Percentiles rank a stretch among this genome's conserved stretches.
Evolutionary conservation across 2,329 filamentous ascomycete species (phyloP).

Genomic region (Emergomyces orientalis): DNA sequence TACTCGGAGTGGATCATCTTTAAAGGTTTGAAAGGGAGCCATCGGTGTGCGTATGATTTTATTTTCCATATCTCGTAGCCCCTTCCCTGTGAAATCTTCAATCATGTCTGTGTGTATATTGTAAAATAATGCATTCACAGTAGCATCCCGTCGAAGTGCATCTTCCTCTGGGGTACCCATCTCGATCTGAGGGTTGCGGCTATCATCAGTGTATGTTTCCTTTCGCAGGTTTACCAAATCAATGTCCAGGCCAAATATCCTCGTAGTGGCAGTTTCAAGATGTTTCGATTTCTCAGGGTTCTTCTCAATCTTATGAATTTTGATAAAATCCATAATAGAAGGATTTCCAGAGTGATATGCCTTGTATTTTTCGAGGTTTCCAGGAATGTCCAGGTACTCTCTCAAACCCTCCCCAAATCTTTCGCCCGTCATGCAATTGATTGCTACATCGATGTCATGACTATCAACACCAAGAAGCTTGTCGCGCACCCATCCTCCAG

Average conservation of each 20-base stretch:
- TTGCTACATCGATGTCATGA: constrained; percentile 42
- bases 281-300: constrained; percentile 97
- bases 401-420: constrained; percentile 39
- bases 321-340: constrained; percentile 50
- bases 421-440: constrained; percentile 42
- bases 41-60: constrained; percentile 75
- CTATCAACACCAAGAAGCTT: constrained; percentile 40
- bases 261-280: constrained; percentile 81
- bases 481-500: constrained; percentile 44
- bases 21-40: constrained; percentile 84
- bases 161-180: constrained; percentile 90
- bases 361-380: constrained; percentile 36
- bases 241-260: constrained; percentile 75
- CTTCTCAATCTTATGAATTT: constrained; percentile 76
- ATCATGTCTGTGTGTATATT: constrained; percentile 71
- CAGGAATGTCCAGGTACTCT: constrained; percentile 33
- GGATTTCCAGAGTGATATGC: constrained; percentile 38
- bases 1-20: constrained; percentile 82
- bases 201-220: constrained; percentile 82
- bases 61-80: constrained; percentile 62
- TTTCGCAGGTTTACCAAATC: constrained; percentile 92
- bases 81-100: constrained; percentile 72
- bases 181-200: constrained; percentile 82
- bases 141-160: constrained; percentile 79
- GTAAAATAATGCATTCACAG: constrained; percentile 92